phyloP scores from a whole-genome alignment of 2,329 filamentous ascomycete genomes.

The Exophiala sp. region DNA sequence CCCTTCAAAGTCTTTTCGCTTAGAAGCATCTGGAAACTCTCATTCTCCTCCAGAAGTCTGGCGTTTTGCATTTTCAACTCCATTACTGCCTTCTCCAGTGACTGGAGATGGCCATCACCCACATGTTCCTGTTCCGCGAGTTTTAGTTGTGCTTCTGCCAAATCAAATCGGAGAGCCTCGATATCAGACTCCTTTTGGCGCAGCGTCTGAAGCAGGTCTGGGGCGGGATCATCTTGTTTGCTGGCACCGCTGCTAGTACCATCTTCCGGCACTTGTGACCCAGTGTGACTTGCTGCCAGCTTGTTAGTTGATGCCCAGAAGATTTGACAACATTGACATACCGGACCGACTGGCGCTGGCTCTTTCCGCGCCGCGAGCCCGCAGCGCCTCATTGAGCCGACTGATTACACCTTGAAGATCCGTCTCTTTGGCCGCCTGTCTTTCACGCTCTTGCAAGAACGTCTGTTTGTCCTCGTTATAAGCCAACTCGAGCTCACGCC shows the following conservation, averaged over 20 bases:
- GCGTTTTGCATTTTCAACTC: conserved; percentile 95
- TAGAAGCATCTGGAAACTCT: conserved; percentile 91
- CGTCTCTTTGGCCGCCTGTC: conserved; percentile 74
- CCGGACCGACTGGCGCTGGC: conserved; percentile 44
- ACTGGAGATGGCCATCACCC: conserved; percentile 77
- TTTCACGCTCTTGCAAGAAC: conserved; percentile 86
- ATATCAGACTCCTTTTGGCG: conserved; percentile 96
- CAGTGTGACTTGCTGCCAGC: not conserved
- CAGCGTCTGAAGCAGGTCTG: conserved; percentile 53
- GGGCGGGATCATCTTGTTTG: conserved; percentile 1
- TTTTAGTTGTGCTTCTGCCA: conserved; percentile 93
- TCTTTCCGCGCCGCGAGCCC: conserved; percentile 60
- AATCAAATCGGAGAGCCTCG: conserved; percentile 80
- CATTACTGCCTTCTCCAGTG: conserved; percentile 84
- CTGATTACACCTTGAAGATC: conserved; percentile 88
- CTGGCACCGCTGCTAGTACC: not conserved
- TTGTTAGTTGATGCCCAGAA: not conserved
- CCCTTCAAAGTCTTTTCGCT: conserved; percentile 94
- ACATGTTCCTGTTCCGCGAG: conserved; percentile 89
- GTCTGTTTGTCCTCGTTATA: conserved; percentile 85
- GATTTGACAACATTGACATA: conserved; percentile 1
- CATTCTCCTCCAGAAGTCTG: conserved; percentile 94
- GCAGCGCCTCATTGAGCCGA: conserved; percentile 80
- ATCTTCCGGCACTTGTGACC: not conserved
- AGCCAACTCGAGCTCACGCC: conserved; percentile 84